phyloP scores from a whole-genome alignment of 495 filamentous ascomycete species.

The Penicillium daleae region DNA sequence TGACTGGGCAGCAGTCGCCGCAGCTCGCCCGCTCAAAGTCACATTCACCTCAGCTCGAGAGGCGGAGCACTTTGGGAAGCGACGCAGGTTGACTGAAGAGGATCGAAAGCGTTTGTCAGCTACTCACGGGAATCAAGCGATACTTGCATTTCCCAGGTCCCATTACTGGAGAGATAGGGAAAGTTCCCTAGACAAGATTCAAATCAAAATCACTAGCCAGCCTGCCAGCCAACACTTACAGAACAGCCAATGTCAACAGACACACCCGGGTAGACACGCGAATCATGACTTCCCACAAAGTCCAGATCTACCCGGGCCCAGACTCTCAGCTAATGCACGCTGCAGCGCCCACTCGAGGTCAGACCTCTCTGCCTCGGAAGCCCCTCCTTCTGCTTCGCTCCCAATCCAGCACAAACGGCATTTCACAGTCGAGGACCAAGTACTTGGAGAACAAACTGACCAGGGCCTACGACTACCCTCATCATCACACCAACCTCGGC shows the following conservation, averaged over 20 bases:
- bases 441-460: conserved; percentile 9
- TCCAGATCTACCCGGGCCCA: background rate
- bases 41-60: conserved; percentile 35
- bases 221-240: conserved; percentile 10
- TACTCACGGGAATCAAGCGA: conserved; percentile 2
- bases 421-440: conserved; percentile 28
- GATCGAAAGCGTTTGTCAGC: conserved; percentile 36
- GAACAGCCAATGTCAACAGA: conserved; percentile 2
- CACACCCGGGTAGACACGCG: background rate
- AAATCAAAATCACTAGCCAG: conserved; percentile 36
- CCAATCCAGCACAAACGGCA: conserved; percentile 5
- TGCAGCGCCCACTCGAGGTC: background rate
- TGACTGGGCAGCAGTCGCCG: conserved; percentile 43
- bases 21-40: conserved; percentile 39
- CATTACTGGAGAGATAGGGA: conserved; percentile 6
- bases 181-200: conserved; percentile 20
- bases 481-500: background rate
- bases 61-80: conserved; percentile 41
- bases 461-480: background rate
- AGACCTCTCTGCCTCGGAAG: background rate
- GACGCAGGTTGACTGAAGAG: conserved; percentile 40
- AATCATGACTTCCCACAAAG: background rate
- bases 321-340: background rate
- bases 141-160: background rate
- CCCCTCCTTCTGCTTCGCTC: background rate